A percentile compares a stretch with the other conserved stretches of the same genome.
phyloP scores from a whole-genome alignment of 2,329 filamentous ascomycete species.

The Cercospora zeina region DNA sequence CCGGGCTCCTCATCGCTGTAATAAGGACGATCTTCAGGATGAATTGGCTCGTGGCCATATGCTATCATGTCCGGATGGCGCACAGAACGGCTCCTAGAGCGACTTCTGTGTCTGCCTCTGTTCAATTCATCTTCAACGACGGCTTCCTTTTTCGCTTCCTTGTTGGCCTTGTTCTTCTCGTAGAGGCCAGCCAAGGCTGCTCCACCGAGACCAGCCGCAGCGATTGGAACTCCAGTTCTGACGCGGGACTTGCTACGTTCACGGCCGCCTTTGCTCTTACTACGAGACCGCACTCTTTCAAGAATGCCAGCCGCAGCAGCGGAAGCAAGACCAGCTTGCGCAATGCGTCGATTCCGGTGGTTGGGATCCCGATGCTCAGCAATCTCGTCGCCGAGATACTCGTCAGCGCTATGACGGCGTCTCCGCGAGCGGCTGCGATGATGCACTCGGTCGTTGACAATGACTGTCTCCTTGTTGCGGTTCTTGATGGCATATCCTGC shows the following conservation, averaged over 20 bases:
- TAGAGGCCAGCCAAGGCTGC: constrained; percentile 63
- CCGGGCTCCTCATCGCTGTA: constrained; percentile 46
- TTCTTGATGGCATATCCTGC: constrained; percentile 55
- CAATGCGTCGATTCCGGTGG: constrained; percentile 60
- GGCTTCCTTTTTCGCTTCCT: constrained; percentile 53
- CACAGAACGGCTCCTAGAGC: constrained; percentile 40
- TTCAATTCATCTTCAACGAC: constrained; percentile 42
- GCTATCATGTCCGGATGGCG: constrained; percentile 58
- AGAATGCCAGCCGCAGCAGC: constrained; percentile 64
- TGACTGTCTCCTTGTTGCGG: constrained; percentile 50
- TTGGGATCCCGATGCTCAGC: constrained; percentile 43
- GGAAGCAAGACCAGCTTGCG: constrained; percentile 62
- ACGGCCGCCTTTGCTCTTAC: constrained; percentile 57
- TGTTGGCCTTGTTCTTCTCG: constrained; percentile 63
- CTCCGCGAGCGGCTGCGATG: constrained; percentile 49
- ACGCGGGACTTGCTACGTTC: constrained; percentile 57
- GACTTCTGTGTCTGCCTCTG: constrained; percentile 31
- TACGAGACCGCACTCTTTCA: constrained; percentile 59
- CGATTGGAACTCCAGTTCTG: constrained; percentile 59
- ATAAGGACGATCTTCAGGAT: constrained; percentile 52
- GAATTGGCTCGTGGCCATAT: constrained; percentile 64
- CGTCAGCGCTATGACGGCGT: constrained; percentile 45
- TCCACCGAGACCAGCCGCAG: constrained; percentile 61
- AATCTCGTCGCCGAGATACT: constrained; percentile 28
- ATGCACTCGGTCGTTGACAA: constrained; percentile 44